A percentile compares a stretch with the other conserved stretches of the same genome.
Conservation (phyloP, 345 rosid genomes). For the Euphorbia lathyris region DNA sequence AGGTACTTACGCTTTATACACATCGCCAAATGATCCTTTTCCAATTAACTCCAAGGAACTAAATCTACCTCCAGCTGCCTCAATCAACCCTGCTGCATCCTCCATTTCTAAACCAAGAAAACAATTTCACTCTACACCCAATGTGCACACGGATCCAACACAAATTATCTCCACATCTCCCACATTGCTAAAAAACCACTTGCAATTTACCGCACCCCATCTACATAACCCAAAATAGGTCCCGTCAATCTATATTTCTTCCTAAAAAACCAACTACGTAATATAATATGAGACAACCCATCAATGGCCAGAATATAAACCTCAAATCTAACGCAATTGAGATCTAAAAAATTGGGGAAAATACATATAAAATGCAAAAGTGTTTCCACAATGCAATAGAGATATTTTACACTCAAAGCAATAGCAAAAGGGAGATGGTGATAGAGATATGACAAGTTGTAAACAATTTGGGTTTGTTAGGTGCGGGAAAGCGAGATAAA, state of each 20-base stretch:
- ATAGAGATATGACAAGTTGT: not conserved
- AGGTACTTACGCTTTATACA: constrained; percentile 88
- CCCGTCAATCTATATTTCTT: constrained; percentile 1
- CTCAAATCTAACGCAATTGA: constrained; percentile 5
- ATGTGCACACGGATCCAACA: constrained; percentile 12
- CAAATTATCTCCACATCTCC: constrained; percentile 7
- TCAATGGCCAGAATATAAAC: not conserved
- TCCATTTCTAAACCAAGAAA: constrained; percentile 57
- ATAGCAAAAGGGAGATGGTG: constrained; percentile 3
- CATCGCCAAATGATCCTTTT: constrained; percentile 97
- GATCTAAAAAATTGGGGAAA: not conserved
- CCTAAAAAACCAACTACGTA: constrained; percentile 7
- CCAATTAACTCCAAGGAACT: constrained; percentile 85
- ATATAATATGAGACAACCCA: constrained; percentile 8
- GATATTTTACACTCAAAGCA: constrained; percentile 22
- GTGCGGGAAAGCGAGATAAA: constrained; percentile 17
- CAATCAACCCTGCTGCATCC: constrained; percentile 71
- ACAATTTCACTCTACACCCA: constrained; percentile 4
- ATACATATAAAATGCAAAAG: not conserved
- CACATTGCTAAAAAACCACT: constrained; percentile 17
- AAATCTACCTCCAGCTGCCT: constrained; percentile 81
- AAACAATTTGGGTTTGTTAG: constrained; percentile 11
- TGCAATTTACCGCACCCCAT: not conserved
- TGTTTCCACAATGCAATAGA: constrained; percentile 9
- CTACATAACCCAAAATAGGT: constrained; percentile 4